These are phyloP conservation scores for Candida multigemmis DNA, from an alignment of 805 yeast genomes.

Conservation along the genomic window DNA sequence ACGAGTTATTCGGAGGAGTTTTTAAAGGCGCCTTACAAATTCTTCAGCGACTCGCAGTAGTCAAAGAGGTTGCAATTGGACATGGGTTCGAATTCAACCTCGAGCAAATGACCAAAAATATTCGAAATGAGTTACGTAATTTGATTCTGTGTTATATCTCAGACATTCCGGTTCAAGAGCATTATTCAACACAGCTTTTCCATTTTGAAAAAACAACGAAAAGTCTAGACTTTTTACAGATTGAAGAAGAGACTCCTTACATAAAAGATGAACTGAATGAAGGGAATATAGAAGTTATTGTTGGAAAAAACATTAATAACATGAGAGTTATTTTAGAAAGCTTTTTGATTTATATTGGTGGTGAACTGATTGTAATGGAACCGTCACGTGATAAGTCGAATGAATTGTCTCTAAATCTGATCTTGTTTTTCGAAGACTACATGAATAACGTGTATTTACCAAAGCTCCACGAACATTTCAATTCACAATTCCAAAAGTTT, in stretches of 20 bases:
- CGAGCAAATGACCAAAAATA: too few species aligned
- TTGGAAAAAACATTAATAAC: conserved; percentile 65
- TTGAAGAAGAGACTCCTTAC: too few species aligned
- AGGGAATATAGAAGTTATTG: conserved; percentile 53
- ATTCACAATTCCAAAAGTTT: conserved; percentile 38
- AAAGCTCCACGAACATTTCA: conserved; percentile 48
- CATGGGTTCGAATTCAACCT: too few species aligned
- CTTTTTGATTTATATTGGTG: conserved; percentile 58
- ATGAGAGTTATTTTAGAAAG: conserved; percentile 74
- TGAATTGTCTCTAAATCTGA: conserved; percentile 2
- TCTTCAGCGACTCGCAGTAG: conserved; percentile 61
- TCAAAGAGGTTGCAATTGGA: conserved; percentile 60
- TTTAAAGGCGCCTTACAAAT: conserved; percentile 55
- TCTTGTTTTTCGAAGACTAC: conserved; percentile 47
- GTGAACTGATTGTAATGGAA: too few species aligned
- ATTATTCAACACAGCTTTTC: too few species aligned
- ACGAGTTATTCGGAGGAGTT: conserved; percentile 64
- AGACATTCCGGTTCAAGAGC: too few species aligned
- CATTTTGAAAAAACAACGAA: too few species aligned
- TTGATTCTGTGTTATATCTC: too few species aligned
- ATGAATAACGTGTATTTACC: conserved; percentile 60
- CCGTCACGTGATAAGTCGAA: too few species aligned
- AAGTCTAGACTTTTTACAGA: too few species aligned
- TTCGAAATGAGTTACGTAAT: too few species aligned
- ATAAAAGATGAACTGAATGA: conserved; percentile 51